Percentiles rank a stretch among this genome's conserved stretches.
phyloP scores from a whole-genome alignment of 495 filamentous ascomycete species.

The Lineolata rhizophorae region DNA sequence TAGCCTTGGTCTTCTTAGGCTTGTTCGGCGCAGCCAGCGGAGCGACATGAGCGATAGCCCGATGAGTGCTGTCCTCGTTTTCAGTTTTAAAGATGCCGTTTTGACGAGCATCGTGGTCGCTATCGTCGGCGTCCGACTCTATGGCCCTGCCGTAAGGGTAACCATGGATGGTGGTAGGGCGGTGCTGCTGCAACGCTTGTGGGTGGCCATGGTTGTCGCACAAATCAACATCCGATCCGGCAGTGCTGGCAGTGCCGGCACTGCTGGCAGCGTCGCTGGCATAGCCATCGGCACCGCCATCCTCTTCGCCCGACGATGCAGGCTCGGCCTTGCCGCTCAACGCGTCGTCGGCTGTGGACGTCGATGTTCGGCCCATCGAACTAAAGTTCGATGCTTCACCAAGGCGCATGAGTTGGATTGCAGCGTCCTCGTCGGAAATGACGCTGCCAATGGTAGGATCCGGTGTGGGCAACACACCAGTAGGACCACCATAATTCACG shows the following conservation, averaged over 20 bases:
- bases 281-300: not conserved
- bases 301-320: constrained; percentile 62
- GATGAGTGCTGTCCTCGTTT: too few relatives aligned
- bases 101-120: too few relatives aligned
- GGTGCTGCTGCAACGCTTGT: too few relatives aligned
- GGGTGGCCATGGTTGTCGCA: constrained; percentile 1
- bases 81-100: too few relatives aligned
- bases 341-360: constrained; percentile 75
- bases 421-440: constrained; percentile 95
- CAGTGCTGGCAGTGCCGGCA: too few relatives aligned
- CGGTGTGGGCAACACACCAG: constrained; percentile 66
- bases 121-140: too few relatives aligned
- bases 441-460: constrained; percentile 86
- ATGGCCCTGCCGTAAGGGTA: too few relatives aligned
- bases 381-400: constrained; percentile 83
- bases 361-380: constrained; percentile 59
- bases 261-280: constrained; percentile 46
- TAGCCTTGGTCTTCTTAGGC: too few relatives aligned
- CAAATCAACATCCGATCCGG: too few relatives aligned
- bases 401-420: constrained; percentile 82
- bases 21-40: too few relatives aligned
- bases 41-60: too few relatives aligned
- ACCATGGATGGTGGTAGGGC: too few relatives aligned
- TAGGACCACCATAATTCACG: constrained; percentile 17
- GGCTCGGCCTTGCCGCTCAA: constrained; percentile 72